Percentiles rank a stretch among this genome's conserved stretches.
Conservation (phyloP, 495 filamentous ascomycete genomes). For the Chaetomium fimeti region DNA sequence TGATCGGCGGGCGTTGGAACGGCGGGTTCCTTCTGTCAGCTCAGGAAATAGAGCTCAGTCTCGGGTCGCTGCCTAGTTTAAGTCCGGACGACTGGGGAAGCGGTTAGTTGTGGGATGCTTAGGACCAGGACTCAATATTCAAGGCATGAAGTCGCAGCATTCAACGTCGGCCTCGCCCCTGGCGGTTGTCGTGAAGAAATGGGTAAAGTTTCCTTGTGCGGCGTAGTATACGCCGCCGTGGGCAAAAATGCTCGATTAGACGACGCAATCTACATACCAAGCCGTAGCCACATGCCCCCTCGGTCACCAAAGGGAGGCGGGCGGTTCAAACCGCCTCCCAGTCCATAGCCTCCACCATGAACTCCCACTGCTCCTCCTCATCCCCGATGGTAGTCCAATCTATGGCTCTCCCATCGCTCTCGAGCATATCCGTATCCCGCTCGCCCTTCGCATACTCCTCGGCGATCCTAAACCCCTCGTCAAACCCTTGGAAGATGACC, state of each 20-base stretch:
- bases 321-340: constrained; percentile 54
- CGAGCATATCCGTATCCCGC: constrained; percentile 17
- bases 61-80: too few relatives aligned
- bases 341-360: constrained; percentile 66
- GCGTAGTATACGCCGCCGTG: too few relatives aligned
- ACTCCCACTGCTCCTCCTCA: constrained; percentile 52
- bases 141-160: not conserved
- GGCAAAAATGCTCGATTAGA: too few relatives aligned
- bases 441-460: constrained; percentile 27
- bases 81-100: too few relatives aligned
- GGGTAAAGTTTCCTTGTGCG: too few relatives aligned
- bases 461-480: constrained; percentile 37
- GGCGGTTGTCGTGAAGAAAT: too few relatives aligned
- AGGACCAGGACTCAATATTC: not conserved
- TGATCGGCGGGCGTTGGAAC: not conserved
- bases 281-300: not conserved
- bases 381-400: constrained; percentile 34
- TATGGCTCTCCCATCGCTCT: not conserved
- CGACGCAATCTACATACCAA: not conserved
- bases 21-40: not conserved
- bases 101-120: too few relatives aligned
- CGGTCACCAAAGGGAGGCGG: not conserved
- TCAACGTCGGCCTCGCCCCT: too few relatives aligned
- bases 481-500: constrained; percentile 44
- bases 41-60: not conserved